Evolutionary conservation across 176 grass and related monocot genomes (phyloP), one percentile per base, ranked within the genome.

Genomic region (Oryza punctata): DNA sequence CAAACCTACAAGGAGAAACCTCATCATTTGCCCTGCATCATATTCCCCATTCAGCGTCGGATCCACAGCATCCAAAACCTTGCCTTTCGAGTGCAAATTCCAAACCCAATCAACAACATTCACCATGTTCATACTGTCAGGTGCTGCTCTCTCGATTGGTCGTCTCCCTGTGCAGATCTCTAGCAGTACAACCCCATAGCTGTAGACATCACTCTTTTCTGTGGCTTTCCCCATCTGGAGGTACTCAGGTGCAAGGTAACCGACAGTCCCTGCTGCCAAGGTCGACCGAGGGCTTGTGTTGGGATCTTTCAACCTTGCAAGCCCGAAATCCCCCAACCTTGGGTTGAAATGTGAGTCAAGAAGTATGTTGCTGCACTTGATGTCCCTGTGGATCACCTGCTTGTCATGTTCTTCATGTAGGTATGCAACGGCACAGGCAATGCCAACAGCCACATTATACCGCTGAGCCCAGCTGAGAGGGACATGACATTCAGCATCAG

Each of bases 241-340:
- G 65, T 91, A 91, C 77, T 91, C 89, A 67, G 85, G 85, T 29
- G 89, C 89, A 77, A 91, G 89, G 72, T 91, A 91, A 65, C 89
- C 89, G 41, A 91, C 15, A 49, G 89, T 91, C 57, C 89, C 85
- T 13, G 89, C 89, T 29, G 89, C 78, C 72, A 91, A 76, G 66
- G 85, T 88, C 3, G 85, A 84, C 27, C 40, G 77, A 72, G 89
- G 89, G 67, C 89, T 91, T 3, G 59, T 77, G 44, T 81, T 70
- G 33, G 76, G 81, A 79, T 91, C 81, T 45, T 72, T 88, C 86
- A 85, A 63, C 72, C 89, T 85, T 21, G 89, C 85, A 49, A 88
- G 85, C 54, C 89, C 85, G 49, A 91, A 91, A 68, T 91, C 85
- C 13, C 81, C 85, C 70, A 88, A 23, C 47, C 35, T 77, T 0